Evolutionary conservation across 805 yeast genomes (phyloP), one percentile per base, ranked within the genome.

Genomic region (Saturnispora zaruensis): DNA sequence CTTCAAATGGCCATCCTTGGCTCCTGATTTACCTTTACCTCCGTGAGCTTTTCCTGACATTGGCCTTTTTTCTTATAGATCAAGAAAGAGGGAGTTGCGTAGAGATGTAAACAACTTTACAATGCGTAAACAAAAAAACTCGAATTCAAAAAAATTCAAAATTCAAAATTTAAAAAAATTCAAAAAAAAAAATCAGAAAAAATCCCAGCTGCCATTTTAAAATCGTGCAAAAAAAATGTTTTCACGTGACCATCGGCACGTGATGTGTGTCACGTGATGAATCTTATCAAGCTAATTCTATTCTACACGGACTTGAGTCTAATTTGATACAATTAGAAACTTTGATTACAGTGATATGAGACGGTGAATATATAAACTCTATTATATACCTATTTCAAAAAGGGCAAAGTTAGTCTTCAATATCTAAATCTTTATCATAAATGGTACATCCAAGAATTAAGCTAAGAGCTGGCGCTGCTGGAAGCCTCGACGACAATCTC

Each of bases 21-120:
- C 87, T 32, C 95, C 87, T 24, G 95, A 82, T 69, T 90, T 90
- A 59, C 97, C 97, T 73, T 90, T 91, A 65, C 97, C 97, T 59
- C 98, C 97, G 57, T 67, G 71, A 45, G 61, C 70, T 79, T 91
- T 91, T 59, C 98, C 97, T 49, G 96, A 86, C 96, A 90, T 59
- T 36, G 5, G 41, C 21, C 32, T 14, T 9, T 44, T 36, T 36
- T 36, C 13, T 6, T 36, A 36, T 18, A 36, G 21, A 18, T 36
- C 40, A 40, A 45, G 28, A 21, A 32, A 43, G 18, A 41, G 28
- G 34, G 25, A 37, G 37, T 46, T 48, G 49, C 6, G 18, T 30
- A 18, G 34, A 41, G 41, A 14, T 46, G 28, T 43, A 43, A 43
- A 43, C 45, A 43, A 43, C 21, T 36, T 36, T 36, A 36, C 1